phyloP scores from a whole-genome alignment of 768 basidiomycete genomes.

The Xerocomus spinulosus region DNA sequence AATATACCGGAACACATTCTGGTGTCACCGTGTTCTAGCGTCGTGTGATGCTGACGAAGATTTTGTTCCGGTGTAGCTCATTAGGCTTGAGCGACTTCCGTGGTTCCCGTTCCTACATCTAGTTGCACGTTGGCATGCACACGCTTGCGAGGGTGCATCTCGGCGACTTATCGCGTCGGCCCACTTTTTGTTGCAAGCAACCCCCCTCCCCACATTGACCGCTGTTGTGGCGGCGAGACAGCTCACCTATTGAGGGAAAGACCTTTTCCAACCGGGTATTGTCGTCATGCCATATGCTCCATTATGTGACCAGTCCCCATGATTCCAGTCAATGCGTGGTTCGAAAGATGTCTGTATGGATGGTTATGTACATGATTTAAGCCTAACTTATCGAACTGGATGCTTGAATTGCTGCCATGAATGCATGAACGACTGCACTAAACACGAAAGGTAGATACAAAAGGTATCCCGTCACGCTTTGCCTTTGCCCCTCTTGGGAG shows the following conservation, averaged over 20 bases:
- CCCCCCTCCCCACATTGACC: constrained; percentile 3
- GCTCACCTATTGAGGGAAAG: constrained; percentile 4
- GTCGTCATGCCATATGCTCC: constrained; percentile 23
- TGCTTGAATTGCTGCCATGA: background rate
- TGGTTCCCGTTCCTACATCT: background rate
- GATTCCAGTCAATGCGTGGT: constrained; percentile 8
- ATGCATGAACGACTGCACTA: background rate
- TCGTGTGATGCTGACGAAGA: constrained; percentile 2
- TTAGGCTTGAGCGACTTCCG: constrained; percentile 12
- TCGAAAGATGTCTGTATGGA: constrained; percentile 13
- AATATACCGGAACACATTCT: constrained; percentile 81
- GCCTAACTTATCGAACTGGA: background rate
- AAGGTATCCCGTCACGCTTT: constrained; percentile 9
- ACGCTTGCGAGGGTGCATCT: constrained; percentile 5
- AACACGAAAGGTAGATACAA: background rate
- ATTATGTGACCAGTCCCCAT: constrained; percentile 11
- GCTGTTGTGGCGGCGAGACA: constrained; percentile 2
- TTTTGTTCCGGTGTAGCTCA: constrained; percentile 7
- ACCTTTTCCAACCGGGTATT: constrained; percentile 1
- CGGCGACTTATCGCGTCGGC: constrained; percentile 6
- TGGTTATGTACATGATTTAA: constrained; percentile 15
- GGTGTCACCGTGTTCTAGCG: constrained; percentile 80
- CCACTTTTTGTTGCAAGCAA: constrained; percentile 14
- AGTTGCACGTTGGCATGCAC: constrained; percentile 11
- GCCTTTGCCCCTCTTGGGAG: constrained; percentile 11